Conservation (phyloP, 1,284 basidiomycete species). For the Gomphus bonarii region DNA sequence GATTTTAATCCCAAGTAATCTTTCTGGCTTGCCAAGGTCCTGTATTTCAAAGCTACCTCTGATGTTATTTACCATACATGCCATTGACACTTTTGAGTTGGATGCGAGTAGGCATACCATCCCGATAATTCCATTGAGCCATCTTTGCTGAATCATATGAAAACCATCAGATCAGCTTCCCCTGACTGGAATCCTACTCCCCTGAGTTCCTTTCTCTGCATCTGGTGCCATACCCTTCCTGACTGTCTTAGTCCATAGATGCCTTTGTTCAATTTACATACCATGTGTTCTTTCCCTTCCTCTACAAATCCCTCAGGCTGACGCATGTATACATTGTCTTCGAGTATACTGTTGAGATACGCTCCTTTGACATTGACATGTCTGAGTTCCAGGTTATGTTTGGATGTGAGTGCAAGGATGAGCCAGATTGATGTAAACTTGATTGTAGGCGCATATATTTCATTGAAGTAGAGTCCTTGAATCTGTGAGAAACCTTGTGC, state of each 20-base stretch:
- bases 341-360: background rate
- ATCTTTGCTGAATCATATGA: no score
- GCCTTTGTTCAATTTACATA: background rate
- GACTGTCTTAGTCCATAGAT: background rate
- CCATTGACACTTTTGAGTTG: background rate
- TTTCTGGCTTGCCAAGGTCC: background rate
- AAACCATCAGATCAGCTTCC: no score
- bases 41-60: background rate
- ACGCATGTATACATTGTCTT: background rate
- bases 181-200: no score
- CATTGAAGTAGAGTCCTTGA: background rate
- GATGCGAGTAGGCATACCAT: background rate
- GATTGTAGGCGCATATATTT: background rate
- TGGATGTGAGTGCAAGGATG: background rate
- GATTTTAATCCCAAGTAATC: background rate
- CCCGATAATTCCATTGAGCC: background rate
- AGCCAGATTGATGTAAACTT: background rate
- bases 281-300: slow-evolving; percentile 10
- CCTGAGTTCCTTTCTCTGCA: no score
- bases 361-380: background rate
- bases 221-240: background rate
- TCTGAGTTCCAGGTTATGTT: background rate
- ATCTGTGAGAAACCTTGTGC: background rate
- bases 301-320: slow-evolving; percentile 10
- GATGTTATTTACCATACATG: background rate